These are phyloP conservation scores for Huntiella moniliformis DNA, from an alignment of 2,329 filamentous ascomycete genomes.

Conservation along the genomic window DNA sequence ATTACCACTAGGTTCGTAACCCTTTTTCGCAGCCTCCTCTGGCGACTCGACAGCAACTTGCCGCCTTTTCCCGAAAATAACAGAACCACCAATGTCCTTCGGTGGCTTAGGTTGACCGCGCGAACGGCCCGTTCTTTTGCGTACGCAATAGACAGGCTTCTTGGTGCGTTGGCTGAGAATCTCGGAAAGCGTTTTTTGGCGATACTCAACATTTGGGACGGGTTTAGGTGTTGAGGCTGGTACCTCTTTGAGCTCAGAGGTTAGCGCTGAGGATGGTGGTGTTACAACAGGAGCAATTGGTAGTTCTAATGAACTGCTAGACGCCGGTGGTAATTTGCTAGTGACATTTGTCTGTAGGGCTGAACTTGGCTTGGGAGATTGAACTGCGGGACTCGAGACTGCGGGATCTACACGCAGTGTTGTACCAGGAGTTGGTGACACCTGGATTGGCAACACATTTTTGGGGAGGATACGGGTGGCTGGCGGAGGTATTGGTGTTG, in stretches of 20 bases:
- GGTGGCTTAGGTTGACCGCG: constrained; percentile 37
- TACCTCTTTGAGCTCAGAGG: too few relatives aligned
- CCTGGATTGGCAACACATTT: too few relatives aligned
- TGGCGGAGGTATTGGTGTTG: background rate
- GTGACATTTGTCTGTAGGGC: too few relatives aligned
- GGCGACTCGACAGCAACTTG: constrained; percentile 29
- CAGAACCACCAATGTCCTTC: constrained; percentile 36
- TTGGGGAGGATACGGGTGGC: too few relatives aligned
- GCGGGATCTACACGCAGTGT: too few relatives aligned
- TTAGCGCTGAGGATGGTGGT: background rate
- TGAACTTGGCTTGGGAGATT: too few relatives aligned
- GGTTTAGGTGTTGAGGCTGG: too few relatives aligned
- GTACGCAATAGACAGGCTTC: background rate
- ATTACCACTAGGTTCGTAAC: constrained; percentile 33
- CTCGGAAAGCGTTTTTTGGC: constrained; percentile 10
- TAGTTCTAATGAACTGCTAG: background rate
- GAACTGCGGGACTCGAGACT: too few relatives aligned
- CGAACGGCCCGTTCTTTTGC: constrained; percentile 16
- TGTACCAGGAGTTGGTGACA: too few relatives aligned
- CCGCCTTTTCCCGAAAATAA: constrained; percentile 56
- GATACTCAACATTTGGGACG: background rate
- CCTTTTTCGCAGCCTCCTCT: constrained; percentile 23
- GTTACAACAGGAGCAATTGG: background rate
- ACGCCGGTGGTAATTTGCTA: too few relatives aligned
- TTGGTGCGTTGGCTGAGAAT: constrained; percentile 6